Conservation (phyloP, 805 yeast species). For the Kuraishia hungarica region DNA sequence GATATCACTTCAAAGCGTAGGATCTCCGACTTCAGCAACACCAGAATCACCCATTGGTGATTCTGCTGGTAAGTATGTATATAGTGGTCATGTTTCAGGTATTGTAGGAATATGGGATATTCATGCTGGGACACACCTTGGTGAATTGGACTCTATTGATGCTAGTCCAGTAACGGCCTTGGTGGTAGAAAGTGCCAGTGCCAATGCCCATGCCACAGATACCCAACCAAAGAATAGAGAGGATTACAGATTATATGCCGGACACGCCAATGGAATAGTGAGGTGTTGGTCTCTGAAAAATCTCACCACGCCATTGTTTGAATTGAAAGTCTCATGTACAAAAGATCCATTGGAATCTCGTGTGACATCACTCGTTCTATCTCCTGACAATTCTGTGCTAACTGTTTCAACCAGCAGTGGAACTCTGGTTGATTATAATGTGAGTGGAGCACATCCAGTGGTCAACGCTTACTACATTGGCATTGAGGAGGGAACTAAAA, state of each 20-base stretch:
- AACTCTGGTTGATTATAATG: neutral
- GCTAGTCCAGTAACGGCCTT: slow-evolving; percentile 7
- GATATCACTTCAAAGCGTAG: slow-evolving; percentile 7
- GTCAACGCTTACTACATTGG: slow-evolving; percentile 1
- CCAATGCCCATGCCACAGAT: neutral
- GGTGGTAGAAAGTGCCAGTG: neutral
- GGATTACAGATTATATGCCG: slow-evolving; percentile 6
- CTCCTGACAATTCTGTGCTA: slow-evolving; percentile 7
- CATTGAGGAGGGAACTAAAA: neutral
- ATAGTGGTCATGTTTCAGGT: slow-evolving; percentile 36
- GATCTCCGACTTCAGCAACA: slow-evolving; percentile 3
- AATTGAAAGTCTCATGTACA: slow-evolving; percentile 1
- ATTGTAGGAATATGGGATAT: slow-evolving; percentile 33
- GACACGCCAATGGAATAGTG: slow-evolving; percentile 12
- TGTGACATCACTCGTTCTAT: neutral
- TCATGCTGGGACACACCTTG: slow-evolving; percentile 13
- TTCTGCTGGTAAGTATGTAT: slow-evolving; percentile 23
- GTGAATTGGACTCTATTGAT: slow-evolving; percentile 11
- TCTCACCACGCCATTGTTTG: slow-evolving; percentile 8
- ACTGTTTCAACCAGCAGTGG: slow-evolving; percentile 6
- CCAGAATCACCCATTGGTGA: neutral
- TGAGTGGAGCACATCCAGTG: neutral
- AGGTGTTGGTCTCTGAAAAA: slow-evolving; percentile 4
- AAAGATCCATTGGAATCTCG: neutral
- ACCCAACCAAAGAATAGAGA: neutral